A percentile compares a stretch with the other conserved stretches of the same genome.
Evolutionary conservation across 768 basidiomycete genomes (phyloP).

Genomic region (Leccinum imitatum): DNA sequence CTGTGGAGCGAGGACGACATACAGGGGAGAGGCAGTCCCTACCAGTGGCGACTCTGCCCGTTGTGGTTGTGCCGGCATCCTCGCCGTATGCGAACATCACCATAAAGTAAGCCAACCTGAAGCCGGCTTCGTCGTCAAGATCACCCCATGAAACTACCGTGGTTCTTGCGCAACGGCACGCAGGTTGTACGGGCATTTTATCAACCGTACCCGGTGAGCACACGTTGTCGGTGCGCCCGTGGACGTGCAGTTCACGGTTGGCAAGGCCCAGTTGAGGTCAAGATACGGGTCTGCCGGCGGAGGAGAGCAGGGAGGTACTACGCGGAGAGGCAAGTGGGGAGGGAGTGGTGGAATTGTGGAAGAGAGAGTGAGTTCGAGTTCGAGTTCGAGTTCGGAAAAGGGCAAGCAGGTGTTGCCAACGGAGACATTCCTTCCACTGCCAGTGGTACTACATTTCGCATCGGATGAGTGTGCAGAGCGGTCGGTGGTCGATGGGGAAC

Average conservation of each 20-base stretch:
- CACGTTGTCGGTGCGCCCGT: constrained; percentile 62
- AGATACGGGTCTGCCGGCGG: constrained; percentile 61
- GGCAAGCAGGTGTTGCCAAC: constrained; percentile 52
- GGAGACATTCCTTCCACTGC: constrained; percentile 84
- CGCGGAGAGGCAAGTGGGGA: too few relatives aligned
- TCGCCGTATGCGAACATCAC: background rate
- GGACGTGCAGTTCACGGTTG: constrained; percentile 74
- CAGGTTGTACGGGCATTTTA: constrained; percentile 82
- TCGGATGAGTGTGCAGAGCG: constrained; percentile 35
- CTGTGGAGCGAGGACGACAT: constrained; percentile 82
- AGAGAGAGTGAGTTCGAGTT: too few relatives aligned
- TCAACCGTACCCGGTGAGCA: constrained; percentile 74
- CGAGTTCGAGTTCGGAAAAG: constrained; percentile 1
- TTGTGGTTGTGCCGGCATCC: constrained; percentile 10
- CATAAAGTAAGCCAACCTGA: background rate
- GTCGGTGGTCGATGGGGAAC: constrained; percentile 8
- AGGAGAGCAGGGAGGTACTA: constrained; percentile 26
- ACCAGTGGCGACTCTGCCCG: constrained; percentile 16
- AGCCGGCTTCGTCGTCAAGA: background rate
- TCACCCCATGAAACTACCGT: constrained; percentile 29
- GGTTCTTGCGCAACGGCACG: constrained; percentile 82
- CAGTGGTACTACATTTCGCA: constrained; percentile 68
- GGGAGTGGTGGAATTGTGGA: too few relatives aligned
- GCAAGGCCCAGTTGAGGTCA: constrained; percentile 67
- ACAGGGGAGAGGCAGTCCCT: background rate